phyloP scores from a whole-genome alignment of 1,139 yeast genomes.

The Pichia inconspicua region DNA sequence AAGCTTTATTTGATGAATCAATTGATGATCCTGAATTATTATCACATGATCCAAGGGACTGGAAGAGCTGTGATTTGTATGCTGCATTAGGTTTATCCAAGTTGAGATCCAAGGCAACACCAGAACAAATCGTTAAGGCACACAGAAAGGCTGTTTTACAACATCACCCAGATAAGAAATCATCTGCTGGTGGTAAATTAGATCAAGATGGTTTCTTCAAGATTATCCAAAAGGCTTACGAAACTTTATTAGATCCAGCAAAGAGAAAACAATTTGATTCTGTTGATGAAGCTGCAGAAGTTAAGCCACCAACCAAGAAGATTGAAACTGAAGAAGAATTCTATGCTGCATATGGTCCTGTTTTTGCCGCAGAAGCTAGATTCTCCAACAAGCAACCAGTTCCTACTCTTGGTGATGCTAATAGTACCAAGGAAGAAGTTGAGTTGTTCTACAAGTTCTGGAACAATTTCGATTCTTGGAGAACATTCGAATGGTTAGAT shows the following conservation, averaged over 20 bases:
- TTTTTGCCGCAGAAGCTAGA: conserved; percentile 82
- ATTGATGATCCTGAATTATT: conserved; percentile 63
- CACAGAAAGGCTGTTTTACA: conserved; percentile 94
- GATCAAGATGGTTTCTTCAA: conserved; percentile 97
- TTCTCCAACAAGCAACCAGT: conserved; percentile 89
- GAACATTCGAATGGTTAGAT: conserved; percentile 94
- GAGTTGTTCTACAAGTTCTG: conserved; percentile 86
- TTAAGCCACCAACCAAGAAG: conserved; percentile 55
- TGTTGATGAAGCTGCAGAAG: conserved; percentile 84
- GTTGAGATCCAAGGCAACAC: conserved; percentile 85
- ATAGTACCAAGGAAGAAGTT: conserved; percentile 71
- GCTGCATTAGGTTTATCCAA: conserved; percentile 92
- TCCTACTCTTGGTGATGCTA: conserved; percentile 66
- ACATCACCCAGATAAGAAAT: conserved; percentile 97
- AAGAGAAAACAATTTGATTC: conserved; percentile 94
- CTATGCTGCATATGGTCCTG: conserved; percentile 88
- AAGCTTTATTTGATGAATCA: conserved; percentile 57
- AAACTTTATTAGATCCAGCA: conserved; percentile 73
- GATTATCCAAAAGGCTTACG: conserved; percentile 94
- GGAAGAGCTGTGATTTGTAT: conserved; percentile 95
- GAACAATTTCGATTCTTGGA: conserved; percentile 98
- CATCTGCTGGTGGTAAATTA: conserved; percentile 61
- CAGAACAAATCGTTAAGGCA: conserved; percentile 90
- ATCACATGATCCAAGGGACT: conserved; percentile 90
- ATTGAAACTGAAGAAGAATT: conserved; percentile 41